phyloP scores from a whole-genome alignment of 371 early-diverging fungal species.

The Rhizopus delemar region DNA sequence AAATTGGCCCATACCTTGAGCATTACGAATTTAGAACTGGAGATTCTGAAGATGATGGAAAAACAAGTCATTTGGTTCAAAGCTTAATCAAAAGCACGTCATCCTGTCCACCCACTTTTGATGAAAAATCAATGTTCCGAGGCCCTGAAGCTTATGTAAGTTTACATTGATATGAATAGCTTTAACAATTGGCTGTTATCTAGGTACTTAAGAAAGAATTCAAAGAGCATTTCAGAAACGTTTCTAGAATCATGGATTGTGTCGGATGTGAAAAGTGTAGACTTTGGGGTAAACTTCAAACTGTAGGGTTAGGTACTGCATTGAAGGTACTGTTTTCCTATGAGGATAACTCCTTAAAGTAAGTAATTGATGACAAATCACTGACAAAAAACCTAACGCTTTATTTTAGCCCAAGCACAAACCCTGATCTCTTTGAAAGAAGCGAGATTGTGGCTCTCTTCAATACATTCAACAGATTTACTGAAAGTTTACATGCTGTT shows the following conservation, averaged over 20 bases:
- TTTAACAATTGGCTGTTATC: neutral
- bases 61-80: slow-evolving; percentile 57
- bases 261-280: slow-evolving; percentile 98
- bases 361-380: slow-evolving; percentile 23
- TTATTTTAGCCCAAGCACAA: slow-evolving; percentile 47
- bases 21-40: slow-evolving; percentile 71
- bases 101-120: slow-evolving; percentile 79
- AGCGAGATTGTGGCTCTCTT: slow-evolving; percentile 92
- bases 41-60: slow-evolving; percentile 52
- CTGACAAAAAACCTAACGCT: neutral
- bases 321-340: slow-evolving; percentile 92
- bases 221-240: slow-evolving; percentile 91
- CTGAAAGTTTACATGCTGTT: slow-evolving; percentile 74
- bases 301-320: slow-evolving; percentile 87
- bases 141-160: slow-evolving; percentile 44
- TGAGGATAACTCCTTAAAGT: slow-evolving; percentile 70
- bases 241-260: slow-evolving; percentile 96
- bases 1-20: slow-evolving; percentile 75
- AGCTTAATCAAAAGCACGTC: slow-evolving; percentile 60
- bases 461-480: slow-evolving; percentile 87
- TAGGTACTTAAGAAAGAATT: slow-evolving; percentile 76
- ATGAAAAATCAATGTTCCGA: slow-evolving; percentile 82
- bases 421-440: slow-evolving; percentile 66
- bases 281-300: slow-evolving; percentile 96
- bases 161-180: neutral